A percentile compares a stretch with the other conserved stretches of the same genome.
Evolutionary conservation across 2,329 filamentous ascomycete genomes (phyloP).

Genomic region (Myriangium duriaei): DNA sequence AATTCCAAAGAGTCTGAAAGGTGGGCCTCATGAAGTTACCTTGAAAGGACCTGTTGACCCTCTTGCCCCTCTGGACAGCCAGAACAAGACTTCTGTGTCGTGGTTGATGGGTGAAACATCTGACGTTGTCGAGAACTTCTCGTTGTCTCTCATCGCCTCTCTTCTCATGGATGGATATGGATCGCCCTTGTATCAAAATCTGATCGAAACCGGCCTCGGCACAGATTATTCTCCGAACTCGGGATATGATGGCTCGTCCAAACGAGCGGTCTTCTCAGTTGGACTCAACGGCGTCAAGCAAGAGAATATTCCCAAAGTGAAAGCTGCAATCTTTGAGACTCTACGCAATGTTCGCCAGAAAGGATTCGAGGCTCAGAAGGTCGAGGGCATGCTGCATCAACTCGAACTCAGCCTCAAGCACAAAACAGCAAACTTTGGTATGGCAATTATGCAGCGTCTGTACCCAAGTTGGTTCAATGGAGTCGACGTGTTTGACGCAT

Average conservation of each 20-base stretch:
- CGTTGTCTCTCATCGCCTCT: slow-evolving; percentile 67
- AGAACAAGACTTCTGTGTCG: slow-evolving; percentile 86
- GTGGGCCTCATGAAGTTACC: slow-evolving; percentile 55
- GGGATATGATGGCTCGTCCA: slow-evolving; percentile 72
- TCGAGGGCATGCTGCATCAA: slow-evolving; percentile 88
- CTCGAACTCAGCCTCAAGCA: slow-evolving; percentile 87
- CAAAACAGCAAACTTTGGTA: slow-evolving; percentile 91
- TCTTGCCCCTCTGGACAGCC: slow-evolving; percentile 70
- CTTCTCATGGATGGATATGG: slow-evolving; percentile 89
- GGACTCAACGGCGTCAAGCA: slow-evolving; percentile 83
- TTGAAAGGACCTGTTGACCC: slow-evolving; percentile 76
- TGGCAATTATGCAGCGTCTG: slow-evolving; percentile 76
- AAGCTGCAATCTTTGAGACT: slow-evolving; percentile 59
- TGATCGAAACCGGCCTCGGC: slow-evolving; percentile 82
- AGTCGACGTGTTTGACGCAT: slow-evolving; percentile 76
- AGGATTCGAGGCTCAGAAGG: slow-evolving; percentile 80
- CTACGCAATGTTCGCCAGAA: slow-evolving; percentile 56
- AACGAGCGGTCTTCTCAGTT: slow-evolving; percentile 72
- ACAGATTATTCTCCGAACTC: slow-evolving; percentile 92
- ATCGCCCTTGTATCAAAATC: slow-evolving; percentile 75
- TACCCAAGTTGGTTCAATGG: slow-evolving; percentile 94
- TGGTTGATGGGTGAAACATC: slow-evolving; percentile 80
- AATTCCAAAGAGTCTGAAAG: slow-evolving; percentile 56
- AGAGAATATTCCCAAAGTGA: slow-evolving; percentile 64
- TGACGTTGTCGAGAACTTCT: slow-evolving; percentile 79